Conservation (phyloP, 2,329 filamentous ascomycete species). For the Colletotrichum camelliae region DNA sequence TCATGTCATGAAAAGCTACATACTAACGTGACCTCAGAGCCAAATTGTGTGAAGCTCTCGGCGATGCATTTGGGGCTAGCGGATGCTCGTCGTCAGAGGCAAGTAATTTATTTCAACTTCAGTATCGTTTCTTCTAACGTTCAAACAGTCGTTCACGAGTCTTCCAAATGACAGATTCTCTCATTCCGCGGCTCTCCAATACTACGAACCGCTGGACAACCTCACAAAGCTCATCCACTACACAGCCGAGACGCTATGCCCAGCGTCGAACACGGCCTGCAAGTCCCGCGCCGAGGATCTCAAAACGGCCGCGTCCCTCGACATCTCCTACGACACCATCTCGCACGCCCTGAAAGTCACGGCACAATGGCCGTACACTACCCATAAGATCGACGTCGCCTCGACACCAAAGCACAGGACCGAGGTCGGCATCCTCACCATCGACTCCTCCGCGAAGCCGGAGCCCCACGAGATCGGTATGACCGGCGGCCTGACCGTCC, state of each 20-base stretch:
- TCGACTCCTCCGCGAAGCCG: constrained; percentile 62
- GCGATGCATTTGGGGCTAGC: constrained; percentile 59
- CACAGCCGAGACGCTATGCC: constrained; percentile 58
- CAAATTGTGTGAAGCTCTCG: constrained; percentile 63
- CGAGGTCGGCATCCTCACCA: constrained; percentile 81
- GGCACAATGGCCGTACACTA: constrained; percentile 63
- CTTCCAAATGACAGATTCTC: constrained; percentile 47
- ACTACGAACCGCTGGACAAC: constrained; percentile 68
- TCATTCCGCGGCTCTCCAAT: constrained; percentile 66
- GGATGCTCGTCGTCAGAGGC: constrained; percentile 51
- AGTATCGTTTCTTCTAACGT: background rate
- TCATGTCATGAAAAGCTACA: background rate
- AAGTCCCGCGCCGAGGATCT: constrained; percentile 47
- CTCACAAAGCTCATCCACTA: constrained; percentile 61
- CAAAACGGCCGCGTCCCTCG: constrained; percentile 66
- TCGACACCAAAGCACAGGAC: constrained; percentile 58
- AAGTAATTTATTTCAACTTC: background rate
- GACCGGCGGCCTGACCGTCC: constrained; percentile 77
- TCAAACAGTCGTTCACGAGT: constrained; percentile 60
- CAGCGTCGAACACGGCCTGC: constrained; percentile 52
- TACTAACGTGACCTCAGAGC: constrained; percentile 36
- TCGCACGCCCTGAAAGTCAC: constrained; percentile 70
- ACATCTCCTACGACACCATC: constrained; percentile 77
- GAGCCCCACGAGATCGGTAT: constrained; percentile 79
- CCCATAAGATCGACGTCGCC: constrained; percentile 45